Conservation (phyloP, 116 monocot genomes). For the Iris pallida region DNA sequence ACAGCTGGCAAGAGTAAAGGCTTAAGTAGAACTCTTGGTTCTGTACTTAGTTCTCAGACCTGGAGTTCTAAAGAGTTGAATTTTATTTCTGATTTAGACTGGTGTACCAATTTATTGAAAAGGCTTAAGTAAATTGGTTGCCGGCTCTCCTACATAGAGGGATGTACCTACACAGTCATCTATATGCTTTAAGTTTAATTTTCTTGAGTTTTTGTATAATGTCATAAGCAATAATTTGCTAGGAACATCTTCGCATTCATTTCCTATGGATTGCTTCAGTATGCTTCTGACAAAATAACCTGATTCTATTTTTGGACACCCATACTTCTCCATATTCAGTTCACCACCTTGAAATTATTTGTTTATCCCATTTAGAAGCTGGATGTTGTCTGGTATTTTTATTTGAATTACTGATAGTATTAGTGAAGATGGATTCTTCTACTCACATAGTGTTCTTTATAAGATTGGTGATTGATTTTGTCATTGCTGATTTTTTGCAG, state of each 20-base stretch:
- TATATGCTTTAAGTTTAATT: not conserved
- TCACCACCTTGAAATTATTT: not conserved
- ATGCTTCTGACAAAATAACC: too few relatives aligned
- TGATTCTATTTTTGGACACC: too few relatives aligned
- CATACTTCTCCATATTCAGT: too few relatives aligned
- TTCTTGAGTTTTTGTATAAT: not conserved
- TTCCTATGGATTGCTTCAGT: not conserved
- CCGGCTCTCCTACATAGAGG: not conserved
- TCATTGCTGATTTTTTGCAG: constrained; percentile 5
- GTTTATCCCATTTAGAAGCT: not conserved
- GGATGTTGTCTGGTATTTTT: not conserved
- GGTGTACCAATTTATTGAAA: not conserved
- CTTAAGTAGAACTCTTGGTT: not conserved
- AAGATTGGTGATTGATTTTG: not conserved
- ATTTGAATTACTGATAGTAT: not conserved
- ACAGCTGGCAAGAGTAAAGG: not conserved
- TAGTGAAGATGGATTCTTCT: not conserved
- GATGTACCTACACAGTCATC: not conserved
- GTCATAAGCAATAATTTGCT: not conserved
- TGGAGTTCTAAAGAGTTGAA: not conserved
- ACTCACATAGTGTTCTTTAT: not conserved
- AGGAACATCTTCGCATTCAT: not conserved
- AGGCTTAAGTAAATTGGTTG: not conserved
- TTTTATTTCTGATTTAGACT: not conserved
- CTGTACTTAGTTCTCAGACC: too few relatives aligned